Evolutionary conservation across 257 asterid genomes (phyloP).

Genomic region (Capsicum chinense): DNA sequence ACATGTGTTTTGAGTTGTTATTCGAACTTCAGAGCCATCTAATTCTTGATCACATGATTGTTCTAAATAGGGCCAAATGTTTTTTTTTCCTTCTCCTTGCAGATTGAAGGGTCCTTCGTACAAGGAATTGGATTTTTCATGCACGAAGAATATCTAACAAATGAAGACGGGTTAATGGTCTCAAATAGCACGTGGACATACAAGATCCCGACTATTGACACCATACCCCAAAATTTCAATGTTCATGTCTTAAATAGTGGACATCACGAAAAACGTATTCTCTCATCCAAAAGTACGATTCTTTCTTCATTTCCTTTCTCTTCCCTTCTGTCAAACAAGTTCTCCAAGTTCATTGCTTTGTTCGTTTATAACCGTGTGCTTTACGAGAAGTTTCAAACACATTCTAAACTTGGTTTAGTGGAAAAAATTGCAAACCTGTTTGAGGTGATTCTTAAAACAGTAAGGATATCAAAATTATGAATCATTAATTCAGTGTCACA

Average conservation of each 20-base stretch:
- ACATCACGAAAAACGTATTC: constrained; percentile 61
- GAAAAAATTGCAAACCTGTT: no score
- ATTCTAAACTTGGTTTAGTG: neutral
- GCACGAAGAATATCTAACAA: constrained; percentile 71
- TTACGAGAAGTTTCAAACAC: neutral
- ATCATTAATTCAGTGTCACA: neutral
- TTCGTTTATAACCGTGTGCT: neutral
- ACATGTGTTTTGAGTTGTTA: neutral
- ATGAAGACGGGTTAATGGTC: constrained; percentile 55
- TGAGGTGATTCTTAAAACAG: no score
- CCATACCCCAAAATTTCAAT: constrained; percentile 64
- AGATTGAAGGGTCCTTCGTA: constrained; percentile 88
- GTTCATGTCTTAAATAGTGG: constrained; percentile 64
- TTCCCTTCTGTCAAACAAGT: neutral
- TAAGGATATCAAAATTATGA: neutral
- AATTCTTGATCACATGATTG: neutral
- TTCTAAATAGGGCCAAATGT: neutral
- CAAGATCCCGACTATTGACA: constrained; percentile 78
- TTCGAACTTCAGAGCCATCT: neutral
- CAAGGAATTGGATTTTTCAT: constrained; percentile 88
- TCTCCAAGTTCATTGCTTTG: neutral
- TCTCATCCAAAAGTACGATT: constrained; percentile 74
- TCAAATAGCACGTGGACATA: constrained; percentile 75
- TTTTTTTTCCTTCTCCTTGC: neutral
- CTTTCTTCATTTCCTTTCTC: neutral